Evolutionary conservation across 805 yeast species (phyloP).

Genomic region (Lachancea cidri): DNA sequence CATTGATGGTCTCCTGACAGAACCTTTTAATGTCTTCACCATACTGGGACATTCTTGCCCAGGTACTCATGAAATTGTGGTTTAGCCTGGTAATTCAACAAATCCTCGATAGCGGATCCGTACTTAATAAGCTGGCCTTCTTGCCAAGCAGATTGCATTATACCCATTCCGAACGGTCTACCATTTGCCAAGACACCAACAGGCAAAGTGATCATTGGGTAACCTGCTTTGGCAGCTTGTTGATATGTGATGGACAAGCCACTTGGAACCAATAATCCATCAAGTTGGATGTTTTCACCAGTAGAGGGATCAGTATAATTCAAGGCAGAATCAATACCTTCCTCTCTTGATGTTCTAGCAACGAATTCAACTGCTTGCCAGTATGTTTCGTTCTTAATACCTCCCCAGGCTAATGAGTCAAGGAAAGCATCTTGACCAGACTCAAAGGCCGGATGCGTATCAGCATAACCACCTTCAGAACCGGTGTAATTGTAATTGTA

Average conservation of each 20-base stretch:
- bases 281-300: constrained; percentile 24
- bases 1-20: no score
- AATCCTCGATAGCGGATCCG: constrained; percentile 30
- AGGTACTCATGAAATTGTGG: constrained; percentile 24
- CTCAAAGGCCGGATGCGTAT: constrained; percentile 23
- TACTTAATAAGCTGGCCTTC: constrained; percentile 28
- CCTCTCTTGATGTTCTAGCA: constrained; percentile 27
- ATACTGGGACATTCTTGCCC: constrained; percentile 25
- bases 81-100: constrained; percentile 15
- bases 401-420: constrained; percentile 26
- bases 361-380: constrained; percentile 29
- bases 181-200: constrained; percentile 18
- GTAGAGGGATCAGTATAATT: constrained; percentile 25
- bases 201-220: constrained; percentile 29
- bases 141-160: constrained; percentile 28
- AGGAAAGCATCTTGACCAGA: constrained; percentile 30
- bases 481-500: constrained; percentile 23
- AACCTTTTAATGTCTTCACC: no score
- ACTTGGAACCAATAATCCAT: constrained; percentile 23
- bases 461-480: constrained; percentile 25
- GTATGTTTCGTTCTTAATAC: constrained; percentile 27
- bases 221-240: constrained; percentile 31
- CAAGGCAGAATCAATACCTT: constrained; percentile 30
- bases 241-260: constrained; percentile 24
- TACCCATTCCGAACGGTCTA: constrained; percentile 28